These are phyloP conservation scores for Pterocarpus macrocarpus DNA, from an alignment of 306 rosid species.

Conservation along the genomic window DNA sequence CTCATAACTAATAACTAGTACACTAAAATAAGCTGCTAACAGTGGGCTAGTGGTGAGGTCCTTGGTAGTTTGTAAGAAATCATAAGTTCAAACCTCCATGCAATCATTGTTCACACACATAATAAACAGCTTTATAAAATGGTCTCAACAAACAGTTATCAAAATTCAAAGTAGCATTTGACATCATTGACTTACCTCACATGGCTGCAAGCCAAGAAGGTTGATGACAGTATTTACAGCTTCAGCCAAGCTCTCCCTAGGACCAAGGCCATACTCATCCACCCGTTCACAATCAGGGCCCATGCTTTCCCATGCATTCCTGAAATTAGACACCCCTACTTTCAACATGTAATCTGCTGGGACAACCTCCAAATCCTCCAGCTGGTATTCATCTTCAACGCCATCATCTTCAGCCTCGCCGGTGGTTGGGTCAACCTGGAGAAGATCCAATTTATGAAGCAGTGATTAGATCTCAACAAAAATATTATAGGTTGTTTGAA, in stretches of 20 bases:
- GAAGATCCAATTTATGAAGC: slow-evolving; percentile 42
- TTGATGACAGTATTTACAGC: slow-evolving; percentile 83
- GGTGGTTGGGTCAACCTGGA: slow-evolving; percentile 80
- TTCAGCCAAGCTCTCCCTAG: slow-evolving; percentile 88
- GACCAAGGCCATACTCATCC: slow-evolving; percentile 97
- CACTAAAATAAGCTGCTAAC: neutral
- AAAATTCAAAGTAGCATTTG: slow-evolving; percentile 21
- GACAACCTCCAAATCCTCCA: slow-evolving; percentile 95
- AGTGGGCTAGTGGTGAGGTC: neutral
- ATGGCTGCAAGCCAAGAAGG: slow-evolving; percentile 98
- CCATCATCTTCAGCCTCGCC: slow-evolving; percentile 96
- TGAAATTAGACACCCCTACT: slow-evolving; percentile 87
- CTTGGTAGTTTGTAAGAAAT: neutral
- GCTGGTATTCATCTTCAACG: slow-evolving; percentile 94
- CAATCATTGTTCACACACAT: slow-evolving; percentile 10
- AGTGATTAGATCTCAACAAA: slow-evolving; percentile 36
- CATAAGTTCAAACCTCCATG: slow-evolving; percentile 5
- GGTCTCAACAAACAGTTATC: slow-evolving; percentile 25
- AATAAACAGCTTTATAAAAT: neutral
- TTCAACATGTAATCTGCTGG: slow-evolving; percentile 89
- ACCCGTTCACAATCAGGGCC: slow-evolving; percentile 82
- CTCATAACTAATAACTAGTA: slow-evolving; percentile 7
- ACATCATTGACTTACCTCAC: slow-evolving; percentile 71
- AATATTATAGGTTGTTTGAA: slow-evolving; percentile 33
- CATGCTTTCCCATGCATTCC: slow-evolving; percentile 94